Evolutionary conservation across 306 rosid species (phyloP).

Genomic region (Prunus persica): Prunus_persica_NCBIv2 NC_034009.1:30958501-30959000

Average conservation of each 20-base stretch:
- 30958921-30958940: not conserved
- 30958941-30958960: not conserved
- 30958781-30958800: not conserved
- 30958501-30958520: not conserved
- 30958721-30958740: not conserved
- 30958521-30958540: not conserved
- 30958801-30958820: not conserved
- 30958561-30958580: slow-evolving; percentile 11
- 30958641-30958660: not conserved
- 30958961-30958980: not conserved
- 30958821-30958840: not conserved
- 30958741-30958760: not conserved
- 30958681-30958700: not conserved
- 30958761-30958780: not conserved
- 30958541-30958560: not conserved
- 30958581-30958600: not conserved
- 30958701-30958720: not conserved
- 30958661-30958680: not conserved
- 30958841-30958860: not conserved
- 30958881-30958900: not conserved
- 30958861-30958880: not conserved
- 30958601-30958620: not conserved
- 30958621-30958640: too few species aligned
- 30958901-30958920: not conserved
- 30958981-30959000: not conserved